Conservation (phyloP, 148 eudicot species). For the Nepenthes mirabilis region DNA sequence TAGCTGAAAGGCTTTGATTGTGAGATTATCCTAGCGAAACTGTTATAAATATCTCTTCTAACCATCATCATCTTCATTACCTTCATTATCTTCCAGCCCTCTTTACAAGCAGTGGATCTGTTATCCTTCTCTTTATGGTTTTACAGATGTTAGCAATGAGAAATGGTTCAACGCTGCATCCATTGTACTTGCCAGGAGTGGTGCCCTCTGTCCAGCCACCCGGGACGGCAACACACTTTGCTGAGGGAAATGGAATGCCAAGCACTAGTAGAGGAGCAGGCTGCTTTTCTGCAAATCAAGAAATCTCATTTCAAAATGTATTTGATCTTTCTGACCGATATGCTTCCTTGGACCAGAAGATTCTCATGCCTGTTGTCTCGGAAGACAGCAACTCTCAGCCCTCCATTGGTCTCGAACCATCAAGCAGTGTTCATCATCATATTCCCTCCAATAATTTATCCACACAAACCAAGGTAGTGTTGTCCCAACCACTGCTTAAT, state of each 20-base stretch:
- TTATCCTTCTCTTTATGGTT: not conserved
- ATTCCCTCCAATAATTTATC: conserved; percentile 25
- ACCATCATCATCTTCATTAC: too few species aligned
- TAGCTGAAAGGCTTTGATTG: too few species aligned
- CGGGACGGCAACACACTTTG: conserved; percentile 14
- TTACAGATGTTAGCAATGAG: conserved; percentile 81
- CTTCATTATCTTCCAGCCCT: too few species aligned
- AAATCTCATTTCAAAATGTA: conserved; percentile 21
- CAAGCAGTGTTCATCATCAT: conserved; percentile 19
- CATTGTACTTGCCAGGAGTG: conserved; percentile 32
- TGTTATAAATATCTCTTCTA: too few species aligned
- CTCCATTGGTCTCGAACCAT: conserved; percentile 20
- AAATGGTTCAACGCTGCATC: conserved; percentile 61
- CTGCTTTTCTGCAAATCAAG: conserved; percentile 24
- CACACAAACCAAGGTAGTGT: conserved; percentile 43
- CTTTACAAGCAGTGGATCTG: too few species aligned
- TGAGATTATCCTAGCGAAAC: too few species aligned
- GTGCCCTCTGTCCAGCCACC: conserved; percentile 21
- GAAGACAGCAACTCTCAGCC: conserved; percentile 24
- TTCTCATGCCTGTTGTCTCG: conserved; percentile 10
- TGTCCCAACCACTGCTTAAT: not conserved
- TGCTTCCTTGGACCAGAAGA: conserved; percentile 20
- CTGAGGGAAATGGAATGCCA: conserved; percentile 24
- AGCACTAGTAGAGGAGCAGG: conserved; percentile 20
- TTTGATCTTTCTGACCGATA: conserved; percentile 25